These are phyloP conservation scores for Lithospermum erythrorhizon DNA, from an alignment of 257 asterid genomes.

Conservation along the genomic window DNA sequence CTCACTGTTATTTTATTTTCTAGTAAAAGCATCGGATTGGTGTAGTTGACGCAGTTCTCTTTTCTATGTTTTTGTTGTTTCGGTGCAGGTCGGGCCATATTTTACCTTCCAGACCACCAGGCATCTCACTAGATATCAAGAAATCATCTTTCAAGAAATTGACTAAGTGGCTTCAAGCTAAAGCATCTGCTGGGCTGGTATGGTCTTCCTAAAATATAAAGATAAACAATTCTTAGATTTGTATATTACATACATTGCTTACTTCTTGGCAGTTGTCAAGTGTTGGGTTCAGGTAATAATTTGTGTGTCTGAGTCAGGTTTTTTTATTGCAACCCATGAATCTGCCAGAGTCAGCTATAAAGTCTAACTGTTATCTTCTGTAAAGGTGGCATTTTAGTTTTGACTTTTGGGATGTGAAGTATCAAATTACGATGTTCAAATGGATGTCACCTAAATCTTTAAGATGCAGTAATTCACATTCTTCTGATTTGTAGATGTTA, in stretches of 20 bases:
- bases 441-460: too few species aligned
- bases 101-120: constrained; percentile 83
- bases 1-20: too few species aligned
- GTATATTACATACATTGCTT: neutral
- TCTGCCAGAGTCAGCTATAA: too few species aligned
- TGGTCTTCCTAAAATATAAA: constrained; percentile 5
- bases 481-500: too few species aligned
- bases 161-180: constrained; percentile 92
- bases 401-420: too few species aligned
- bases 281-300: neutral
- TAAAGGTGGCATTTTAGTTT: too few species aligned
- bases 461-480: too few species aligned
- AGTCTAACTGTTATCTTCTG: too few species aligned
- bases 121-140: constrained; percentile 66
- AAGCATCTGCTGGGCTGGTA: constrained; percentile 62
- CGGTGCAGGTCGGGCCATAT: constrained; percentile 79
- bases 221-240: constrained; percentile 1
- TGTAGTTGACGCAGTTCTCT: neutral
- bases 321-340: neutral
- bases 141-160: constrained; percentile 92
- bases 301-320: neutral
- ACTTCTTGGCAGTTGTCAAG: neutral
- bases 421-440: too few species aligned
- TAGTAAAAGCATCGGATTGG: too few species aligned
- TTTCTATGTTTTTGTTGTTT: constrained; percentile 15